Percentiles rank a stretch among this genome's conserved stretches.
phyloP scores from a whole-genome alignment of 768 basidiomycete genomes.

The Punctularia strigosozonata region DNA sequence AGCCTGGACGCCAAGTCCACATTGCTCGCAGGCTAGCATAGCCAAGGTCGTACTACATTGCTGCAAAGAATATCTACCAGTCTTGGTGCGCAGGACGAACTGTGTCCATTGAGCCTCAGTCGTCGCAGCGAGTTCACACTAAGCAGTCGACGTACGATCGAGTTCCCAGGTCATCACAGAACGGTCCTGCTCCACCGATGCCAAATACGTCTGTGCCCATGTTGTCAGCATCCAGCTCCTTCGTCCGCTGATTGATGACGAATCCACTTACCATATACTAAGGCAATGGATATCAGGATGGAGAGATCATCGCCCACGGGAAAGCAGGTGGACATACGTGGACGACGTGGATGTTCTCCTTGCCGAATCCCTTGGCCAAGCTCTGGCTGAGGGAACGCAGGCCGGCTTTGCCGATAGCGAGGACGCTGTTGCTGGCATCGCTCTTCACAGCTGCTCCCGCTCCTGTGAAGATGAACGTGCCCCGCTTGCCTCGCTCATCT shows the following conservation, averaged over 20 bases:
- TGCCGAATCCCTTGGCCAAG: slow-evolving; percentile 63
- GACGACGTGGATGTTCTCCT: slow-evolving; percentile 60
- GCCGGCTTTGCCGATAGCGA: slow-evolving; percentile 55
- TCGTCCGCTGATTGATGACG: slow-evolving; percentile 7
- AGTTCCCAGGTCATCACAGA: slow-evolving; percentile 18
- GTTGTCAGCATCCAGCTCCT: slow-evolving; percentile 4
- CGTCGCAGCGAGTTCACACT: neutral
- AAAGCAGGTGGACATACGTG: neutral
- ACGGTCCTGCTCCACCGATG: slow-evolving; percentile 14
- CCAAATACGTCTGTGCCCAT: slow-evolving; percentile 15
- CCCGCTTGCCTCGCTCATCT: slow-evolving; percentile 34
- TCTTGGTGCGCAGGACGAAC: slow-evolving; percentile 15
- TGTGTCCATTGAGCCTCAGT: slow-evolving; percentile 4
- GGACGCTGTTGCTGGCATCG: slow-evolving; percentile 45
- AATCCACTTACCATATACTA: slow-evolving; percentile 52
- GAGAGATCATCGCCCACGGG: neutral
- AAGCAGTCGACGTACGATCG: slow-evolving; percentile 9
- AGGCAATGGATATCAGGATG: neutral
- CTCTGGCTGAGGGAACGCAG: slow-evolving; percentile 56
- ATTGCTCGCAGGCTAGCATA: too few relatives aligned
- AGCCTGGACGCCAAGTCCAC: too few relatives aligned
- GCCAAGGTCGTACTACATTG: too few relatives aligned
- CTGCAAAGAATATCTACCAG: slow-evolving; percentile 11
- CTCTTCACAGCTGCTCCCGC: slow-evolving; percentile 60
- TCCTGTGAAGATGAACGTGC: slow-evolving; percentile 61